Evolutionary conservation across 176 grass and related monocot species (phyloP).

Genomic region (Aegilops bicornis): DNA sequence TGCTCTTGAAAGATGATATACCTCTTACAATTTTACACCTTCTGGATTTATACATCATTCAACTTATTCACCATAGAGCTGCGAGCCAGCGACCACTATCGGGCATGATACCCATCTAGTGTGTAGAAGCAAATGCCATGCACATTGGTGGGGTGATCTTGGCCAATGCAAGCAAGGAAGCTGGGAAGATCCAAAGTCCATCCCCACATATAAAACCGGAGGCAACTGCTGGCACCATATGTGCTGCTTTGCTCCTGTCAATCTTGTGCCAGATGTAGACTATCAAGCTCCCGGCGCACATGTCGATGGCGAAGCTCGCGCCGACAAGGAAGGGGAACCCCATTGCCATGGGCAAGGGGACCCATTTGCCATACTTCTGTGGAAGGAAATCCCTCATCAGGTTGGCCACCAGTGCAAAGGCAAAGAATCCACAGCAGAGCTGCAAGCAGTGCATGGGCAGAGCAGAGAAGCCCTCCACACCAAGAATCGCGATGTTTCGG

Average conservation of each 20-base stretch:
- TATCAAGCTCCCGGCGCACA: conserved; percentile 84
- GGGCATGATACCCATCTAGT: conserved; percentile 18
- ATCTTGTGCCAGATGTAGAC: conserved; percentile 80
- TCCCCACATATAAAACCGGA: conserved; percentile 94
- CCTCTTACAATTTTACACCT: background rate
- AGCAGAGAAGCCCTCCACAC: conserved; percentile 84
- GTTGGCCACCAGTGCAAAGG: conserved; percentile 72
- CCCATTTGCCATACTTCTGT: conserved; percentile 58
- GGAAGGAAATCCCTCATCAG: conserved; percentile 70
- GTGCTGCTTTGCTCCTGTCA: conserved; percentile 46
- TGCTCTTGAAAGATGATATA: background rate
- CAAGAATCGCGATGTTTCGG: conserved; percentile 93
- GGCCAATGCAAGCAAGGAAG: conserved; percentile 81
- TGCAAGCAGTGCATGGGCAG: conserved; percentile 81
- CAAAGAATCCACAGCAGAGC: conserved; percentile 94
- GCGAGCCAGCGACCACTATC: no score
- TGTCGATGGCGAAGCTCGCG: conserved; percentile 92
- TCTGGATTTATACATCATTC: background rate
- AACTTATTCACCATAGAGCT: conserved; percentile 2
- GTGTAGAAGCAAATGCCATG: conserved; percentile 80
- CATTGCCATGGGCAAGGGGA: conserved; percentile 98
- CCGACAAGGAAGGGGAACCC: conserved; percentile 86
- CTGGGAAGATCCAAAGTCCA: conserved; percentile 95
- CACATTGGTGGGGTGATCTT: conserved; percentile 85
- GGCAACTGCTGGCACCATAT: conserved; percentile 91